phyloP scores from a whole-genome alignment of 305 asterid species.

The Plantago coronopus region DNA sequence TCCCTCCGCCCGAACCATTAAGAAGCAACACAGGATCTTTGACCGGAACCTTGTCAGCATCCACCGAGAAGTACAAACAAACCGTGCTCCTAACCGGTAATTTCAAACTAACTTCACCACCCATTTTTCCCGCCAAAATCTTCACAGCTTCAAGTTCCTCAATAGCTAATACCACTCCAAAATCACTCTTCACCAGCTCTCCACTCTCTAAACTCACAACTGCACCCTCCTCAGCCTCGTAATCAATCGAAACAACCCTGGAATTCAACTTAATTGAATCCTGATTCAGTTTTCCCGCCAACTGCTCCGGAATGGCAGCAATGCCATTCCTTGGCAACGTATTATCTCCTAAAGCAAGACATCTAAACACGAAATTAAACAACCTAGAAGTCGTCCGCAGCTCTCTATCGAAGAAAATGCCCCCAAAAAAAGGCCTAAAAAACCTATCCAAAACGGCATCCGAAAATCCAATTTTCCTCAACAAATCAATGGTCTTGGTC shows the following conservation, averaged over 20 bases:
- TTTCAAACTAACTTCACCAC: conserved; percentile 27
- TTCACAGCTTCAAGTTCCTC: conserved; percentile 71
- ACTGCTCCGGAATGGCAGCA: conserved; percentile 72
- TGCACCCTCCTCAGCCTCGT: conserved; percentile 25
- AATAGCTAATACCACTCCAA: conserved; percentile 76
- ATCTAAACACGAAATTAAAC: conserved; percentile 79
- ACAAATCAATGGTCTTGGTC: conserved; percentile 41
- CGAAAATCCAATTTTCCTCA: conserved; percentile 66
- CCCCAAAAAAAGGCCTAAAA: conserved; percentile 85
- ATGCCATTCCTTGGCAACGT: conserved; percentile 83
- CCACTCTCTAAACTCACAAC: conserved; percentile 49
- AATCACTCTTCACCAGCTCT: conserved; percentile 45
- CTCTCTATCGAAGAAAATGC: conserved; percentile 77
- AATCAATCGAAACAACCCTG: conserved; percentile 43
- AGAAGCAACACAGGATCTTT: conserved; percentile 70
- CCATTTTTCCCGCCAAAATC: conserved; percentile 42
- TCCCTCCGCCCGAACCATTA: conserved; percentile 75
- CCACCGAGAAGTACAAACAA: conserved; percentile 69
- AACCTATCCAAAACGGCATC: conserved; percentile 68
- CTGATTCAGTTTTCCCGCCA: conserved; percentile 55
- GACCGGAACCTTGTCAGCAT: conserved; percentile 48
- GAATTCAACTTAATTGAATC: conserved; percentile 51
- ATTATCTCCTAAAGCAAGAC: conserved; percentile 81
- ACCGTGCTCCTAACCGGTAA: conserved; percentile 68
- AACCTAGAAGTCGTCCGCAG: conserved; percentile 81